Base-by-base conservation (phyloP, 2,329 filamentous ascomycete genomes). In the Alternaria triticina region DNA sequence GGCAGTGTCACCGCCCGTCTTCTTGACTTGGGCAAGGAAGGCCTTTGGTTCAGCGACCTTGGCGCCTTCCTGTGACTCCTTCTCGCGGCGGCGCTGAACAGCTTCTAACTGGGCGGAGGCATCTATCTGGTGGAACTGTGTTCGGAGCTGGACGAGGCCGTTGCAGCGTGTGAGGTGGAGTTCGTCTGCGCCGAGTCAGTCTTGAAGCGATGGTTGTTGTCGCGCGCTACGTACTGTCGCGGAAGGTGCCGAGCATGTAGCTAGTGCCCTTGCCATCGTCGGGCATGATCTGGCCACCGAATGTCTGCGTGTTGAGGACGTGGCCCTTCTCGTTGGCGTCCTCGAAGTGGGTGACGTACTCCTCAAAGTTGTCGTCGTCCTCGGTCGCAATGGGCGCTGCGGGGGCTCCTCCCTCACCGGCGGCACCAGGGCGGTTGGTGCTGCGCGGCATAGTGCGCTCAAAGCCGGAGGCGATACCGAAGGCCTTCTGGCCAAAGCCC, bases 181-280 rank as follows among this genome's bases (percentile, higher is more conserved):
- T 75, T 96, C 89, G 71, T 92, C 92, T 94, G 68, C 33, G 13
- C 40, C 9, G n/a, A 2, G 55, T 76, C 44, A 71, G 65, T 33
- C 9, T 13, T 15, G 47, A 11, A 12, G 25, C 17, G 6, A n/a
- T 5, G 17, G n/a, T 6, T 27, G 22, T 13, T 11, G 5, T 15
- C 33, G 28, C 28, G 27, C 84, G 22, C 47, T 57, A 43, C 89
- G 71, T 80, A 95, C 93, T 88, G 55, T 90, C 90, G 76, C 91
- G 88, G 77, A 98, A 97, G n/a, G 94, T 91, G 27, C 93, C 96
- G 54, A 97, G 86, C 89, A 97, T 96, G 82, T 97, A 97, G 69
- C 85, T 83, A 9, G 88, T 87, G 69, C 93, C 90, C 22, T 91
- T 90, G 67, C 90, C 87, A 67, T 90, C 88, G 3, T 89, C 84